phyloP scores from a whole-genome alignment of 352 stramenopile genomes.

The Globisporangium spiculum region DNA sequence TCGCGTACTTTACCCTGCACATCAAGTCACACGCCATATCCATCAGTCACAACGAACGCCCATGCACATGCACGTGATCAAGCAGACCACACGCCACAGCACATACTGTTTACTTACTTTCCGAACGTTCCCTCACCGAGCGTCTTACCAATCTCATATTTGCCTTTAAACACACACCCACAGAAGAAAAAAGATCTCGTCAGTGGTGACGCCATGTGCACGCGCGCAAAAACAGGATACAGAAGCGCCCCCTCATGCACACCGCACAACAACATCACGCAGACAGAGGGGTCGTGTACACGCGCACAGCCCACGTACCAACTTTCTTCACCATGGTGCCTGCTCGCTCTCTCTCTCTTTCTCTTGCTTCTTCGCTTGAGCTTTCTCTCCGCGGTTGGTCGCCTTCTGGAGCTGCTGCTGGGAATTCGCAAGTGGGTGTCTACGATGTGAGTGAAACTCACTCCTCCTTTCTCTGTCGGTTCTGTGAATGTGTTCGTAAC shows the following conservation, averaged over 20 bases:
- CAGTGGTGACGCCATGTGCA: neutral
- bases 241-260: neutral
- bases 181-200: constrained; percentile 22
- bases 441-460: neutral
- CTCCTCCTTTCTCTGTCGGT: neutral
- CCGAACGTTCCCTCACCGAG: constrained; percentile 96
- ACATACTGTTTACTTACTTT: constrained; percentile 74
- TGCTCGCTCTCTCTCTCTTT: neutral
- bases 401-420: constrained; percentile 2
- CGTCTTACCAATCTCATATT: constrained; percentile 97
- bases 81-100: neutral
- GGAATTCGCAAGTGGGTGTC: neutral
- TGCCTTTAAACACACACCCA: constrained; percentile 62
- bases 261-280: neutral
- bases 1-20: constrained; percentile 90
- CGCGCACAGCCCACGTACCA: constrained; percentile 22
- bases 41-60: neutral
- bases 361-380: neutral
- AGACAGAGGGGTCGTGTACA: neutral
- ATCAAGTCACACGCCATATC: neutral
- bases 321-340: constrained; percentile 58
- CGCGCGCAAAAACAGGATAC: neutral
- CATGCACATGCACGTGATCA: neutral
- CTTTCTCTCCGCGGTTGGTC: neutral
- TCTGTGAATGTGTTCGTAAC: neutral